These are phyloP conservation scores for Solanum infundibuliforme DNA, from an alignment of 257 asterid species.

Conservation along the genomic window DNA sequence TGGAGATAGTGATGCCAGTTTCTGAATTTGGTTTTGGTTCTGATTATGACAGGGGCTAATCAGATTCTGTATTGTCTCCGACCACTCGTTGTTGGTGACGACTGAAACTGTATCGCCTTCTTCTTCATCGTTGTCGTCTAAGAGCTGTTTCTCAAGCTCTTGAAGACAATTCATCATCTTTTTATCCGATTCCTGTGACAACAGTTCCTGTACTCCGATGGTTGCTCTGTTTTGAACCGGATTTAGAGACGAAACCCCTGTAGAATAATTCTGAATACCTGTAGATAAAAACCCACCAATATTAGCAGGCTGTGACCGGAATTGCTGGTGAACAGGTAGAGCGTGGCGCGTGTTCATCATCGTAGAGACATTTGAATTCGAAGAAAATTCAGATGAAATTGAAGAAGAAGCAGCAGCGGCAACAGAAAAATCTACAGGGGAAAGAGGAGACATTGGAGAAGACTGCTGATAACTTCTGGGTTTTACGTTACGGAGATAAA, in stretches of 20 bases:
- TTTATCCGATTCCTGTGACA: conserved; percentile 28
- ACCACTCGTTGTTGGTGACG: conserved; percentile 67
- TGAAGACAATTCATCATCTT: conserved; percentile 45
- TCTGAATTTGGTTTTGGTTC: background rate
- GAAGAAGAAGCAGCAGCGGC: background rate
- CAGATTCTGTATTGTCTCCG: conserved; percentile 53
- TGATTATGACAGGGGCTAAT: conserved; percentile 15
- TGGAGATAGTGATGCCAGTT: conserved; percentile 50
- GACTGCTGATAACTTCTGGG: conserved; percentile 39
- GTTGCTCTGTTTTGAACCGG: conserved; percentile 13
- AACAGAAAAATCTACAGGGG: conserved; percentile 45
- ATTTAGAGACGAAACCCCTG: conserved; percentile 23
- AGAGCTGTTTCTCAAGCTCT: conserved; percentile 69
- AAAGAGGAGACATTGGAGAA: conserved; percentile 46
- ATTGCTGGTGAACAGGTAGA: conserved; percentile 40
- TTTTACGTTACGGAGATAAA: conserved; percentile 63
- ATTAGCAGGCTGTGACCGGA: conserved; percentile 17
- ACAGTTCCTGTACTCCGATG: conserved; percentile 2
- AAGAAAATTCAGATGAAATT: conserved; percentile 13
- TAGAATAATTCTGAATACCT: conserved; percentile 5
- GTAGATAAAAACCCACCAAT: background rate
- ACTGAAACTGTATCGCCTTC: conserved; percentile 33
- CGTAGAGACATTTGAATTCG: conserved; percentile 24
- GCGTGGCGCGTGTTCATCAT: conserved; percentile 35
- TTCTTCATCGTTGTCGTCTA: conserved; percentile 50